A percentile compares a stretch with the other conserved stretches of the same genome.
phyloP scores from a whole-genome alignment of 805 yeast species.

The Pichia paraexigua region DNA sequence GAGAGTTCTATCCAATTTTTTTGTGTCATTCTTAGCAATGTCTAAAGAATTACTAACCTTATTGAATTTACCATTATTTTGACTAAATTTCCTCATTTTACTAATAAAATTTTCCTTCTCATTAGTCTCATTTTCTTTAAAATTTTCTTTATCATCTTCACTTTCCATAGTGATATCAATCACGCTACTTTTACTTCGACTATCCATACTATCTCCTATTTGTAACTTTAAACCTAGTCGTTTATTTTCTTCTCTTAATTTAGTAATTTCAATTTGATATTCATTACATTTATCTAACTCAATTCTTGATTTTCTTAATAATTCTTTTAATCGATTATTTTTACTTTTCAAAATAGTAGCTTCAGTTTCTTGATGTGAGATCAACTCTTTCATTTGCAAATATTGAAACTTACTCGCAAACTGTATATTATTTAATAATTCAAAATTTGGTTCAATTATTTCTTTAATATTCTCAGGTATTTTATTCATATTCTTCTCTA shows the following conservation, averaged over 20 bases:
- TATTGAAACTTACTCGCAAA: slow-evolving; percentile 3
- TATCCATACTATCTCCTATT: not conserved
- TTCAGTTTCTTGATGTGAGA: not conserved
- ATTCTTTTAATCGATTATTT: slow-evolving; percentile 3
- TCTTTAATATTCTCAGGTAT: not conserved
- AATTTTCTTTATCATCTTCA: not conserved
- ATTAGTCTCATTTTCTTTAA: not conserved
- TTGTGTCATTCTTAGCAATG: not conserved
- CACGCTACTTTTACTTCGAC: not conserved
- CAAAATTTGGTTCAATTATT: slow-evolving; percentile 4
- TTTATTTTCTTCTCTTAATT: slow-evolving; percentile 1
- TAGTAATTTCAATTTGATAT: slow-evolving; percentile 1
- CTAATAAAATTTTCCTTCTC: not conserved
- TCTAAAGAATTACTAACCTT: too few species aligned
- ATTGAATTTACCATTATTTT: not conserved
- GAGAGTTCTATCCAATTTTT: not conserved
- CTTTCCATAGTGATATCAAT: not conserved
- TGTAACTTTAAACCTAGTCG: slow-evolving; percentile 1
- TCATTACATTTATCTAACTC: slow-evolving; percentile 6
- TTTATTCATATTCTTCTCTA: not conserved
- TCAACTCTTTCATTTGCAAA: not conserved
- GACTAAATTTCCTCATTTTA: slow-evolving; percentile 3
- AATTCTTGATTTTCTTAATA: slow-evolving; percentile 2
- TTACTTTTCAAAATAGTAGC: not conserved
- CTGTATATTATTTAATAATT: slow-evolving; percentile 1